A percentile compares a stretch with the other conserved stretches of the same genome.
These are phyloP conservation scores for Fusarium oxysporum DNA, from an alignment of 2,329 filamentous ascomycete species.

Conservation along the genomic window DNA sequence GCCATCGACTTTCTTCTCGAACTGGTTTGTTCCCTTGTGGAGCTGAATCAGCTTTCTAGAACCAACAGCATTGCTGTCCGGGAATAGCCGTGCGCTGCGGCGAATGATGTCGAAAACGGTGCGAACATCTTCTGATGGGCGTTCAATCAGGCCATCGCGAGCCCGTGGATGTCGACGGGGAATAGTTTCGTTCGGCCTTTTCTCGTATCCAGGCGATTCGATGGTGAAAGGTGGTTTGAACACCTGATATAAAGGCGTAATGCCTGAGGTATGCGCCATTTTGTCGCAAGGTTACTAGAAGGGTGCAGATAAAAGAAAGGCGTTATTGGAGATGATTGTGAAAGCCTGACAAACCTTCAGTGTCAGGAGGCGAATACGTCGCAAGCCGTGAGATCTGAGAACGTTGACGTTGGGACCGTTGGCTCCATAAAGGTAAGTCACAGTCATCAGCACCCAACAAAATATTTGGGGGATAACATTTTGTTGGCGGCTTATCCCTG, in stretches of 20 bases:
- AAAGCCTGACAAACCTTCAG: too few relatives aligned
- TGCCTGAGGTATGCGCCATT: constrained; percentile 44
- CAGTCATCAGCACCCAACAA: neutral
- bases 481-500: constrained; percentile 6
- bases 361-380: too few relatives aligned
- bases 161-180: constrained; percentile 78
- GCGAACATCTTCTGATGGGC: constrained; percentile 73
- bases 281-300: neutral
- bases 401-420: neutral
- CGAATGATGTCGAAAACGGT: constrained; percentile 84
- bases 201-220: constrained; percentile 74
- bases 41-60: constrained; percentile 78
- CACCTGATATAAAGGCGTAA: constrained; percentile 65
- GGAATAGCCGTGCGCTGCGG: constrained; percentile 71
- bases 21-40: constrained; percentile 85
- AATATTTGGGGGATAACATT: neutral
- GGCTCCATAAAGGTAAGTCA: neutral
- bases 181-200: constrained; percentile 82
- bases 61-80: constrained; percentile 73
- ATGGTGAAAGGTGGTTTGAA: constrained; percentile 80
- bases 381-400: neutral
- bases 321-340: neutral
- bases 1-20: constrained; percentile 87
- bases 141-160: constrained; percentile 74
- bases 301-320: neutral